Evolutionary conservation across 768 basidiomycete genomes (phyloP), one percentile per base, ranked within the genome.

Genomic region (Pleurotus tuber-regium): DNA sequence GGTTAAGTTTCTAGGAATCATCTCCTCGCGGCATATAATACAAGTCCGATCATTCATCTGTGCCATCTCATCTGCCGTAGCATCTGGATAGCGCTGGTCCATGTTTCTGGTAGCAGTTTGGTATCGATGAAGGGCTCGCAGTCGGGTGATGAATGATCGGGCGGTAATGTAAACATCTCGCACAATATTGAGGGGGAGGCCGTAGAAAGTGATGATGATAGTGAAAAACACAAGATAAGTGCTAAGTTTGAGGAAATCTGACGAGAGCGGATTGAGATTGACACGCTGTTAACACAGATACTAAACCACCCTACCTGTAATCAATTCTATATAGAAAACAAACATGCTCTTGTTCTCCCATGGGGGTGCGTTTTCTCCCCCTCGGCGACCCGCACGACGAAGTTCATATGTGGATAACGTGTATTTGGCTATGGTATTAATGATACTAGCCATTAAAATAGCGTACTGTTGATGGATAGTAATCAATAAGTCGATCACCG

Each of bases 291-390:
- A 43, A 16, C 69, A 9, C 14, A 8, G 18, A 8, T 35, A 30
- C 29, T 24, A 11, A 21, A 19, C 83, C 41, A n/a, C 21, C 35
- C 21, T 57, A 95, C 96, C 94, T 35, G 94, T 95, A 23, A 78
- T 75, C 47, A 98, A 71, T 63, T 98, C 97, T 52, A 98, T 84
- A 64, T 98, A 98, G 72, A 97, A 98, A 7, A 89, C 75, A 77
- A 85, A 95, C 86, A 98, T 95, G 73, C 91, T 93, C 76, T 98
- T 98, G 63, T 94, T 88, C 67, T 99, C 95, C 97, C 97, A 98
- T 41, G 87, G 82, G 56, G 93, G 86, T 1, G 89, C 84, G 66
- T 87, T 88, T 66, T 89, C 90, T 25, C 89, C 89, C 30, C 91
- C 91, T 51, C 87, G 70, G 47, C 75, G 73, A 42, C 83, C 80